Evolutionary conservation across 108 stramenopile genomes (phyloP).

Genomic region (Nitzschia inconspicua): DNA sequence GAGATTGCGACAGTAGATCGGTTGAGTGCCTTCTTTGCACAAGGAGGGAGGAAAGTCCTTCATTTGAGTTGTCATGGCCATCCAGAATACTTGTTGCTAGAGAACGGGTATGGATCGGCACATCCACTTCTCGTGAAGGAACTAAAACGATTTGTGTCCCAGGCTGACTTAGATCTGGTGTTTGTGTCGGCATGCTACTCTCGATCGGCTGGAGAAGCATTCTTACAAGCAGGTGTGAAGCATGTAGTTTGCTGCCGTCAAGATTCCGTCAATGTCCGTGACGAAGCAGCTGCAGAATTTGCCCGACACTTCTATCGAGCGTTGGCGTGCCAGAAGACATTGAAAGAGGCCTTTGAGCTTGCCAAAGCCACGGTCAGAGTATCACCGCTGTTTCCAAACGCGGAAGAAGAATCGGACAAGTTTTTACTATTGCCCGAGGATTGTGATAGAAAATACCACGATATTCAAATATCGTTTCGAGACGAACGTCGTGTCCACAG

Average conservation of each 20-base stretch:
- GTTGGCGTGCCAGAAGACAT: constrained; percentile 47
- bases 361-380: constrained; percentile 46
- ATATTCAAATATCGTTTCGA: not conserved
- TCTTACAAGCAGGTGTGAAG: constrained; percentile 69
- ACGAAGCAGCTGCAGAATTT: constrained; percentile 59
- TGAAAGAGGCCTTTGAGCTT: constrained; percentile 57
- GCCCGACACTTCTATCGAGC: constrained; percentile 57
- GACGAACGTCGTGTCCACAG: not conserved
- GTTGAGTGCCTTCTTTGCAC: constrained; percentile 33
- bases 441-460: constrained; percentile 12
- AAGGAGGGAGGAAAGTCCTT: constrained; percentile 13
- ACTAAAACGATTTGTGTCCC: constrained; percentile 28
- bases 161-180: constrained; percentile 47
- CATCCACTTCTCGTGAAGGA: constrained; percentile 27
- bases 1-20: constrained; percentile 49
- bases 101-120: constrained; percentile 48
- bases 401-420: constrained; percentile 37
- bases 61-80: constrained; percentile 63
- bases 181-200: constrained; percentile 82
- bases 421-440: constrained; percentile 51
- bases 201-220: constrained; percentile 50
- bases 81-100: constrained; percentile 41
- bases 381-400: constrained; percentile 35
- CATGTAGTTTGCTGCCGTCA: constrained; percentile 76
- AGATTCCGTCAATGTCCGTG: constrained; percentile 50